Percentiles rank a stretch among this genome's conserved stretches.
Evolutionary conservation across 441 rosid genomes (phyloP).

Genomic region (Jatropha multifida): DNA sequence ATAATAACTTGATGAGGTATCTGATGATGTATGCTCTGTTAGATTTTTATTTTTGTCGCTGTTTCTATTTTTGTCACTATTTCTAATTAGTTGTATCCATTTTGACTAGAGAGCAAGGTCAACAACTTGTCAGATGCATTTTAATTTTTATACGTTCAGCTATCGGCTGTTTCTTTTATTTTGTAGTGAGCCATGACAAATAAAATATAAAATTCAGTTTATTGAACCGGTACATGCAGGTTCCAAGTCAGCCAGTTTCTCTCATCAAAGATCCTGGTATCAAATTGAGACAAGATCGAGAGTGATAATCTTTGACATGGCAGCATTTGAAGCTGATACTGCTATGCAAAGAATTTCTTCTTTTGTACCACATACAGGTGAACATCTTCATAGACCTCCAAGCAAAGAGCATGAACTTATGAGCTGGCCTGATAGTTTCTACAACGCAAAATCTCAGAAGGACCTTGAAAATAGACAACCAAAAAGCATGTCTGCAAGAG

Average conservation of each 20-base stretch:
- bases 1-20: not conserved
- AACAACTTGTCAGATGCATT: not conserved
- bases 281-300: slow-evolving; percentile 78
- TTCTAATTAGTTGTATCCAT: not conserved
- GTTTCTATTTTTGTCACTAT: not conserved
- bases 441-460: slow-evolving; percentile 31
- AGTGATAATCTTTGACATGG: slow-evolving; percentile 58
- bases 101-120: not conserved
- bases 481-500: slow-evolving; percentile 60
- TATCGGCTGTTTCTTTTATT: not conserved
- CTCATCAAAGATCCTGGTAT: slow-evolving; percentile 53
- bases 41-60: not conserved
- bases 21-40: not conserved
- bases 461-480: slow-evolving; percentile 27
- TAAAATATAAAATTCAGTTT: not conserved
- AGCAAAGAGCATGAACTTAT: slow-evolving; percentile 67
- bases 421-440: slow-evolving; percentile 71
- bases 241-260: slow-evolving; percentile 41
- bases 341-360: slow-evolving; percentile 45
- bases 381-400: slow-evolving; percentile 49
- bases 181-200: not conserved
- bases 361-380: slow-evolving; percentile 42
- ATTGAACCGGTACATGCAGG: slow-evolving; percentile 37
- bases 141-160: not conserved
- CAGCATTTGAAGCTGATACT: slow-evolving; percentile 52